Base-by-base conservation (phyloP, 2,329 filamentous ascomycete genomes). In the Mollisiaceae sp. region DNA sequence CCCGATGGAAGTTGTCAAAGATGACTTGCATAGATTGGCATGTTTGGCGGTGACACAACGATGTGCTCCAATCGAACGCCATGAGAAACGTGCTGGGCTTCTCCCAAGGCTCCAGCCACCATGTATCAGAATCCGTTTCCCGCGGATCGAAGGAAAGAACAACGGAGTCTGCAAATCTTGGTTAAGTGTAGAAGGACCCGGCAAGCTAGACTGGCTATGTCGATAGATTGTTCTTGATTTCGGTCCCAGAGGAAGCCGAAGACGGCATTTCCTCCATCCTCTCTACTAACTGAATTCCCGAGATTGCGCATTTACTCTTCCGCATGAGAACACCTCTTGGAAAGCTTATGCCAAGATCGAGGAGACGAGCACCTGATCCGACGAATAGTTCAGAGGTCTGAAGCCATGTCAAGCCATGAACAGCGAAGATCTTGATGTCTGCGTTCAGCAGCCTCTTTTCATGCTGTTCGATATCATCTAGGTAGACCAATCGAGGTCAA, bases 1-100 rank as follows among this genome's bases (percentile, higher is more conserved):
- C 52, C 61, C 35, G 18, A 43, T 59, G 41, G 8, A 54, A 9
- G 36, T 47, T 43, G 62, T 39, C 35, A 56, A 27, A 27, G 35
- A 67, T 67, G 61, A 67, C 61, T 50, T 67, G 65, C 65, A 66
- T 64, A 43, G 61, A 67, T 58, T 50, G 64, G 65, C 65, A 66
- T 61, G 54, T 59, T 64, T 52, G 36, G 22, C 43, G 36, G 39
- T 60, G 50, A 36, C 47, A 36, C 47, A 39, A 55, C 57, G 22
- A 45, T 20, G 6, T 50, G 50, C 58, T n/a, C 43, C 54, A 45
- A 45, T 64, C 18, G 32, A 35, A 32, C 32, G 50, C 22, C 50
- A 54, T 54, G 27, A 24, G 50, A 54, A 22, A 35, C 50, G 27
- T 35, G 50, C 24, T 54, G 15, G 50, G 24, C 24, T 54, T 50